phyloP scores from a whole-genome alignment of 495 filamentous ascomycete genomes.

The Chaetomium cochliodes region DNA sequence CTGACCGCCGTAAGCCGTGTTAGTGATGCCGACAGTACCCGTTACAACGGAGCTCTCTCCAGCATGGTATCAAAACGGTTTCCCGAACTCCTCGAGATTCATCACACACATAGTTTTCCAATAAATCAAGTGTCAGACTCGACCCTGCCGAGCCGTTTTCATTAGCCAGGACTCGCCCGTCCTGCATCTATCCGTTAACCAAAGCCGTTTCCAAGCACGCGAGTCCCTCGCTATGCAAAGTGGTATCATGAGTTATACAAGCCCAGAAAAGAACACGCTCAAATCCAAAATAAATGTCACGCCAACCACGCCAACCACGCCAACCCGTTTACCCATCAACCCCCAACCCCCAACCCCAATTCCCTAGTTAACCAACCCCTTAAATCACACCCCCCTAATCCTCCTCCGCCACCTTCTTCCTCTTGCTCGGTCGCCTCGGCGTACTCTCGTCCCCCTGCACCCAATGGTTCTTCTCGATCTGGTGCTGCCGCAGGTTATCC shows the following conservation, averaged over 20 bases:
- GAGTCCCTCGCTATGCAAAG: conserved; percentile 5
- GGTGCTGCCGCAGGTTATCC: conserved; percentile 51
- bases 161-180: not conserved
- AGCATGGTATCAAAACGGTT: not conserved
- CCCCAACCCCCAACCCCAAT: not conserved
- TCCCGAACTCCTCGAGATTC: no score
- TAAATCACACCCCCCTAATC: conserved; percentile 16
- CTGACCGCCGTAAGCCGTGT: not conserved
- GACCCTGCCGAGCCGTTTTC: not conserved
- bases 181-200: conserved; percentile 7
- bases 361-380: not conserved
- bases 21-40: not conserved
- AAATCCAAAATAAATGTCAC: not conserved
- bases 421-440: conserved; percentile 42
- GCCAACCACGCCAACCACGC: no score
- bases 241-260: conserved; percentile 22
- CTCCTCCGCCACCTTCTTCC: conserved; percentile 39
- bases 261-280: conserved; percentile 3
- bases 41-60: not conserved
- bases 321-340: not conserved
- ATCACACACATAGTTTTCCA: no score
- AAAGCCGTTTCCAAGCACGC: not conserved
- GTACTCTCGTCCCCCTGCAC: conserved; percentile 38
- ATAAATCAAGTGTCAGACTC: not conserved
- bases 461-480: conserved; percentile 51